A percentile compares a stretch with the other conserved stretches of the same genome.
Evolutionary conservation across 169 alveolate genomes (phyloP).

Genomic region (Plasmodium cynomolgi): DNA sequence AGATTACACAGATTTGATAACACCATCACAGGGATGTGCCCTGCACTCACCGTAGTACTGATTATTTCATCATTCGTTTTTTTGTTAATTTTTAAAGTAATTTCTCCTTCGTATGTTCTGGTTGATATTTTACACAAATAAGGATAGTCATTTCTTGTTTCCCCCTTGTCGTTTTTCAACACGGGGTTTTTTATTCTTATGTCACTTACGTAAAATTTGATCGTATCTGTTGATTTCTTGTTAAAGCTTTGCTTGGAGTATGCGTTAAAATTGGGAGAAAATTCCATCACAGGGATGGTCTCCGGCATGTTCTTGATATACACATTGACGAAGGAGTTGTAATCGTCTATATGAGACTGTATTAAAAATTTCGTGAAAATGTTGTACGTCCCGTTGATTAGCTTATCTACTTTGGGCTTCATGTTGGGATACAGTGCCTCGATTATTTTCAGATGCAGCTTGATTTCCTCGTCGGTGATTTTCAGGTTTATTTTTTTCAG

Average conservation of each 20-base stretch:
- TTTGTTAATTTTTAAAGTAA: conserved; percentile 38
- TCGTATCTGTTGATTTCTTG: neutral
- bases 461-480: conserved; percentile 67
- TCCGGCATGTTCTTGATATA: conserved; percentile 76
- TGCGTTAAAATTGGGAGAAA: conserved; percentile 32
- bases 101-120: conserved; percentile 74
- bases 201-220: conserved; percentile 69
- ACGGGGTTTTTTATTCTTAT: conserved; percentile 64
- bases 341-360: conserved; percentile 74
- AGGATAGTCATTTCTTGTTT: conserved; percentile 51
- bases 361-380: conserved; percentile 66
- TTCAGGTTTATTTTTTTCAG: conserved; percentile 35
- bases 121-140: conserved; percentile 66
- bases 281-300: conserved; percentile 39
- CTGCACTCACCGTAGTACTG: conserved; percentile 83
- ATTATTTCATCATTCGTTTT: conserved; percentile 57
- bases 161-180: conserved; percentile 53
- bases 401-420: conserved; percentile 34
- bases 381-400: conserved; percentile 71
- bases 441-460: conserved; percentile 55
- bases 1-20: conserved; percentile 95
- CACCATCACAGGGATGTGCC: conserved; percentile 98
- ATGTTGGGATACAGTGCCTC: conserved; percentile 55
- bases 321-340: conserved; percentile 69
- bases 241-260: conserved; percentile 13